These are phyloP conservation scores for Abrus pulchellus DNA, from an alignment of 306 rosid genomes.

Conservation along the genomic window DNA sequence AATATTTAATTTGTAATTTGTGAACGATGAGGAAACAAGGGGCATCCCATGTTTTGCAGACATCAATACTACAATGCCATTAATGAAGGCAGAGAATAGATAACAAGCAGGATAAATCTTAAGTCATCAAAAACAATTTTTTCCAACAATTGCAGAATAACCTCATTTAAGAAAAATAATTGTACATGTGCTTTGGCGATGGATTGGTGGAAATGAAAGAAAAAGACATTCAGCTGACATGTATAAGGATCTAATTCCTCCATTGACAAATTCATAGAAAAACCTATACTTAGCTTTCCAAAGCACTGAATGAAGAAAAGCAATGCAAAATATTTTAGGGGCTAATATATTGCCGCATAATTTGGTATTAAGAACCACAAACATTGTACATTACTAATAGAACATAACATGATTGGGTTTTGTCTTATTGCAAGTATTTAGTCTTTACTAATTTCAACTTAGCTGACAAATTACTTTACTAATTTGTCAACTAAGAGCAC, in stretches of 20 bases:
- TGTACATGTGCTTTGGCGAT: not conserved
- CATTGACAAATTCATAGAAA: not conserved
- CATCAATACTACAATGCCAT: not conserved
- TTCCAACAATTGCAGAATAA: not conserved
- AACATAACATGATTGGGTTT: not conserved
- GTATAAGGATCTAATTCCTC: not conserved
- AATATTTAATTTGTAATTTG: not conserved
- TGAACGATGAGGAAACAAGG: not conserved
- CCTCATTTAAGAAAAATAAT: not conserved
- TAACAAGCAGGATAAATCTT: not conserved
- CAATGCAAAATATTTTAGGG: not conserved
- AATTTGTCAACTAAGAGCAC: too few species aligned
- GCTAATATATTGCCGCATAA: not conserved
- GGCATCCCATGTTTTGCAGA: not conserved
- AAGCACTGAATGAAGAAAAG: not conserved
- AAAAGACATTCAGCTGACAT: conserved; percentile 17
- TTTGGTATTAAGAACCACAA: not conserved
- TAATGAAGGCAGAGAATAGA: not conserved
- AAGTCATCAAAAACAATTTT: not conserved
- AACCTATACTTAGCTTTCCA: not conserved
- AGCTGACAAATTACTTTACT: too few species aligned
- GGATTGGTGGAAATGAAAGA: not conserved
- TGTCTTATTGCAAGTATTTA: not conserved
- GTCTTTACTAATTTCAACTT: too few species aligned
- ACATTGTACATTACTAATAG: not conserved